phyloP scores from a whole-genome alignment of 2,329 filamentous ascomycete genomes.

The Fusarium penzigii region DNA sequence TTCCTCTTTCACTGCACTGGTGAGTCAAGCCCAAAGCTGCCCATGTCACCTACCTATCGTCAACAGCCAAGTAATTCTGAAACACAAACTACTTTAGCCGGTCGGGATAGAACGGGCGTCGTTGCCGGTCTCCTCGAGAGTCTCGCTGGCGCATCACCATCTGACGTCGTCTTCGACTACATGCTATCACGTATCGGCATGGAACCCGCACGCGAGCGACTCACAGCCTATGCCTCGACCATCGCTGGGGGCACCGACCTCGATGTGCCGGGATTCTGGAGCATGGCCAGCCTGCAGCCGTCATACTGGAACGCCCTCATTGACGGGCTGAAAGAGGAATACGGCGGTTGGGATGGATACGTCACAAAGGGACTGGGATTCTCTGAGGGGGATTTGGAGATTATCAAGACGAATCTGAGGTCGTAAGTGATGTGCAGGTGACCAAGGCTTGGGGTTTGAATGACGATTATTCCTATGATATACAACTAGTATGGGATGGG shows the following conservation, averaged over 20 bases:
- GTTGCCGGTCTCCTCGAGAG: slow-evolving; percentile 50
- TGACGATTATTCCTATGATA: background rate
- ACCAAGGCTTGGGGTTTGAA: background rate
- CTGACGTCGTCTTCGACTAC: slow-evolving; percentile 50
- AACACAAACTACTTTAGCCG: slow-evolving; percentile 37
- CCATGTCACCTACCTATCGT: background rate
- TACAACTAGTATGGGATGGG: background rate
- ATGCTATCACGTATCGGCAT: slow-evolving; percentile 55
- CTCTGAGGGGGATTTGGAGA: slow-evolving; percentile 44
- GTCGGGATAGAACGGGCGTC: slow-evolving; percentile 56
- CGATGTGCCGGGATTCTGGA: slow-evolving; percentile 50
- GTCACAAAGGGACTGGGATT: slow-evolving; percentile 47
- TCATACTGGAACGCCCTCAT: slow-evolving; percentile 49
- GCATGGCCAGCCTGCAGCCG: slow-evolving; percentile 45
- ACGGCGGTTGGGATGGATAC: slow-evolving; percentile 53
- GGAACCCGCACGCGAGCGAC: slow-evolving; percentile 50
- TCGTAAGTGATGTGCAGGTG: background rate
- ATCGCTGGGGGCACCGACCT: slow-evolving; percentile 38
- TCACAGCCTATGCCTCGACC: slow-evolving; percentile 44
- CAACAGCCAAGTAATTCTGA: background rate
- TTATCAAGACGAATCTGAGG: slow-evolving; percentile 48
- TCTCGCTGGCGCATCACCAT: slow-evolving; percentile 48
- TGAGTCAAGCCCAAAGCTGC: slow-evolving; percentile 26
- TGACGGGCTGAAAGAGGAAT: slow-evolving; percentile 42
- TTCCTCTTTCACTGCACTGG: slow-evolving; percentile 58